Conservation (phyloP, 139 green algal species). For the Chlamydomonas urium region DNA sequence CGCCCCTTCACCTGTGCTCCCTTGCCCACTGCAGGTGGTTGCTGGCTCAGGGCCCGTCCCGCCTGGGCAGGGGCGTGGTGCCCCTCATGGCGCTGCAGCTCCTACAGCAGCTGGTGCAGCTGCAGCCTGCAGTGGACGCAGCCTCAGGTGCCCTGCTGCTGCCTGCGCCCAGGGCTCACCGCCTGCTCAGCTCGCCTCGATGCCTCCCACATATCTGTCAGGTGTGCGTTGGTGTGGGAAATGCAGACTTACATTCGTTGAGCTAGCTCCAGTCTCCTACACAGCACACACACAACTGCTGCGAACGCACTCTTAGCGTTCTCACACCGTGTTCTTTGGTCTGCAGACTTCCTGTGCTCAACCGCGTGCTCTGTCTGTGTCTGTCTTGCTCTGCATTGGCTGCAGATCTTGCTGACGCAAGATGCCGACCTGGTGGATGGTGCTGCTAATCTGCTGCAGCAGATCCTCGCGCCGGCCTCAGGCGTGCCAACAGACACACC, state of each 20-base stretch:
- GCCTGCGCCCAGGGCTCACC: constrained; percentile 71
- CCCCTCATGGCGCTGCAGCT: constrained; percentile 34
- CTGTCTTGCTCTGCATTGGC: background rate
- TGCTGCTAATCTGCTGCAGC: constrained; percentile 57
- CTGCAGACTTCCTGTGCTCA: no score
- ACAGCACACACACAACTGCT: constrained; percentile 4
- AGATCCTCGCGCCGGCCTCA: constrained; percentile 58
- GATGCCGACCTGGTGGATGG: constrained; percentile 74
- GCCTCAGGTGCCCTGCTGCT: constrained; percentile 50
- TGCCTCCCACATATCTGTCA: constrained; percentile 79
- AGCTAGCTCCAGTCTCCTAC: no score
- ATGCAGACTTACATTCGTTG: no score
- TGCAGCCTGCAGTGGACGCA: constrained; percentile 61
- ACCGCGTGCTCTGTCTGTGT: no score
- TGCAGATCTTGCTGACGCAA: constrained; percentile 69
- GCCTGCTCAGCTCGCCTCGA: constrained; percentile 49
- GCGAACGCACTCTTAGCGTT: no score
- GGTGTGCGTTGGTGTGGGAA: constrained; percentile 39
- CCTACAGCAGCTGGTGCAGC: constrained; percentile 57
- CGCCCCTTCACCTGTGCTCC: no score
- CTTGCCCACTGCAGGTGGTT: no score
- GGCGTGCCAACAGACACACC: no score
- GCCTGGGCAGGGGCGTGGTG: constrained; percentile 24
- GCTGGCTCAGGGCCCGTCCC: constrained; percentile 6
- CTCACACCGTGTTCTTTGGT: no score